phyloP scores from a whole-genome alignment of 768 basidiomycete species.

The Paxillus involutus region DNA sequence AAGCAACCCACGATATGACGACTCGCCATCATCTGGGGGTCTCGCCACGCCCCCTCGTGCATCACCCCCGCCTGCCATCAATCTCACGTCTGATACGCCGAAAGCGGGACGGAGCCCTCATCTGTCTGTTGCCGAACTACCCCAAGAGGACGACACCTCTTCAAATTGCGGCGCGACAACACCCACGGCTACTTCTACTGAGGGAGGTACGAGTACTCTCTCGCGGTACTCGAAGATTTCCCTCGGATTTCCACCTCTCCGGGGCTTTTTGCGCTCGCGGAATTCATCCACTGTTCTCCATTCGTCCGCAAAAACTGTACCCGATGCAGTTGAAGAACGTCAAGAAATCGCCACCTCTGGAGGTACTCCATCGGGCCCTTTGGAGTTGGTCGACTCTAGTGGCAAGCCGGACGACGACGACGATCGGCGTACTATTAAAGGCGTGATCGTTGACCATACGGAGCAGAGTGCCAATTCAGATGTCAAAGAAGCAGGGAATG shows the following conservation, averaged over 20 bases:
- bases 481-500: conserved; percentile 13
- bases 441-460: conserved; percentile 22
- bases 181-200: conserved; percentile 42
- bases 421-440: conserved; percentile 42
- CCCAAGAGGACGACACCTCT: conserved; percentile 40
- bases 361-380: conserved; percentile 5
- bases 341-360: conserved; percentile 18
- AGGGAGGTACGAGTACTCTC: conserved; percentile 30
- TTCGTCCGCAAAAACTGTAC: conserved; percentile 19
- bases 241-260: conserved; percentile 60
- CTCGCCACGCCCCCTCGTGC: conserved; percentile 24
- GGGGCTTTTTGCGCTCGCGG: conserved; percentile 62
- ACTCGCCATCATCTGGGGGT: conserved; percentile 22
- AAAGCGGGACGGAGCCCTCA: conserved; percentile 22
- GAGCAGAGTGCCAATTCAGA: conserved; percentile 10
- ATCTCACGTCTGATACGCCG: conserved; percentile 24
- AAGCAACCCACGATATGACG: conserved; percentile 19
- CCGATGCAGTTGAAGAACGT: conserved; percentile 18
- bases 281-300: conserved; percentile 47
- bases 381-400: conserved; percentile 6
- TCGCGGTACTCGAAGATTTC: conserved; percentile 42
- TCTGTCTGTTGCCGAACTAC: conserved; percentile 15
- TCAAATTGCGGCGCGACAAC: conserved; percentile 58
- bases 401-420: conserved; percentile 36
- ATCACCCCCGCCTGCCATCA: conserved; percentile 12